Conservation (phyloP, 2,329 filamentous ascomycete species). For the Aspergillus niger region DNA sequence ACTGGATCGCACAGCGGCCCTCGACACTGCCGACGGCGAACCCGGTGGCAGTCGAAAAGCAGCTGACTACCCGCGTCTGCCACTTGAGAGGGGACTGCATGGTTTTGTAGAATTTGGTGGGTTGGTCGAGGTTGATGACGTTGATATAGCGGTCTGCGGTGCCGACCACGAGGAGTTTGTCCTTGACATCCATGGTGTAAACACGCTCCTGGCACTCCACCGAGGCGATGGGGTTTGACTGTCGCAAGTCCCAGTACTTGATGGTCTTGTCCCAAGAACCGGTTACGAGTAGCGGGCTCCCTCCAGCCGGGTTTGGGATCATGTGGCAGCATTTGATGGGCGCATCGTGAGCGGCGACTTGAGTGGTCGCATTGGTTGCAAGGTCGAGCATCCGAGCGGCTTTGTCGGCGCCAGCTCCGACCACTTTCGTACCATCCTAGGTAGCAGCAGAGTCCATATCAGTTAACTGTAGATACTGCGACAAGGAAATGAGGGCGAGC, state of each 20-base stretch:
- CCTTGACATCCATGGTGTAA: constrained; percentile 89
- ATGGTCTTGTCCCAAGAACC: constrained; percentile 67
- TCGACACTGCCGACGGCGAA: constrained; percentile 97
- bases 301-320: constrained; percentile 62
- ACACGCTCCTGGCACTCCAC: constrained; percentile 56
- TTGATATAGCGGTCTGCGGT: constrained; percentile 97
- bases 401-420: constrained; percentile 88
- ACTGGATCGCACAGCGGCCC: constrained; percentile 95
- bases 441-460: constrained; percentile 8
- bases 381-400: constrained; percentile 86
- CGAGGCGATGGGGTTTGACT: constrained; percentile 48
- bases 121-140: constrained; percentile 86
- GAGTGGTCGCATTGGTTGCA: constrained; percentile 56
- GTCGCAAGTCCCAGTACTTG: constrained; percentile 60
- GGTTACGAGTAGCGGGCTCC: constrained; percentile 79
- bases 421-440: constrained; percentile 87
- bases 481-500: constrained; percentile 29
- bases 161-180: constrained; percentile 84
- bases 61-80: constrained; percentile 94
- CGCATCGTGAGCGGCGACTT: constrained; percentile 82
- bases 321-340: constrained; percentile 78
- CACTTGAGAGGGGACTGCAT: constrained; percentile 95
- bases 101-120: constrained; percentile 91
- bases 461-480: neutral
- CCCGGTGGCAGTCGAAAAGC: constrained; percentile 86